Evolutionary conservation across 1,284 basidiomycete genomes (phyloP).

Genomic region (Schizopora paradoxa): DNA sequence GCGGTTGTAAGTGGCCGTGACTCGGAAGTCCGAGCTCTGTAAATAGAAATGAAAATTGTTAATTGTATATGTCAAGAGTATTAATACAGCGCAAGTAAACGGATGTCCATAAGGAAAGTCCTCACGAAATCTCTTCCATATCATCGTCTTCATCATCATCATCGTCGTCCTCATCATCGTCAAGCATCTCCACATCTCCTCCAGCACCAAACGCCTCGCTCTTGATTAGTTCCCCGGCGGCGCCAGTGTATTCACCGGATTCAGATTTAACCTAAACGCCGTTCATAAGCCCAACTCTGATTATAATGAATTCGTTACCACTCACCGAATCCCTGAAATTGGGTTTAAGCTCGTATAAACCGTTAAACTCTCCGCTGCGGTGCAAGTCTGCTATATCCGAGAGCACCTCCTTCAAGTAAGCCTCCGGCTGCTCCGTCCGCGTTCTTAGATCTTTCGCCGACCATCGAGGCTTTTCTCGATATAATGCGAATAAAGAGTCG

Average conservation of each 20-base stretch:
- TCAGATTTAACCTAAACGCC: slow-evolving; percentile 48
- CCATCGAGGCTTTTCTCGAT: slow-evolving; percentile 81
- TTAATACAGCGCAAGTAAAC: no score
- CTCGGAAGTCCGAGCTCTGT: no score
- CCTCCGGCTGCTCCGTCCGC: slow-evolving; percentile 86
- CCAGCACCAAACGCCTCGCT: no score
- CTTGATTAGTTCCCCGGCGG: slow-evolving; percentile 28
- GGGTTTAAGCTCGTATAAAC: slow-evolving; percentile 64
- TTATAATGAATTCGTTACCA: neutral
- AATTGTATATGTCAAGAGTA: no score
- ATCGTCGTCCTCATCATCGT: slow-evolving; percentile 35
- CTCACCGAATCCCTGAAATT: slow-evolving; percentile 46
- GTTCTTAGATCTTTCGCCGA: slow-evolving; percentile 75
- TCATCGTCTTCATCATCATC: slow-evolving; percentile 40
- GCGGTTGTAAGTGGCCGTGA: no score
- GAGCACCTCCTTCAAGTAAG: slow-evolving; percentile 85
- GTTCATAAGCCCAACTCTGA: neutral
- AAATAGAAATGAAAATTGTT: no score
- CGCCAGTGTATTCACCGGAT: slow-evolving; percentile 37
- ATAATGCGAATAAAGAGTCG: slow-evolving; percentile 79
- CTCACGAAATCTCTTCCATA: slow-evolving; percentile 39
- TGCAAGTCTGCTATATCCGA: slow-evolving; percentile 78
- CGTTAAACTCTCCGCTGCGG: slow-evolving; percentile 72
- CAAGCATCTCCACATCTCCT: slow-evolving; percentile 37
- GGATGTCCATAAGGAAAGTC: no score